A percentile compares a stretch with the other conserved stretches of the same genome.
Conservation (phyloP, 140 eudicot genomes). For the Anethum foeniculum region DNA sequence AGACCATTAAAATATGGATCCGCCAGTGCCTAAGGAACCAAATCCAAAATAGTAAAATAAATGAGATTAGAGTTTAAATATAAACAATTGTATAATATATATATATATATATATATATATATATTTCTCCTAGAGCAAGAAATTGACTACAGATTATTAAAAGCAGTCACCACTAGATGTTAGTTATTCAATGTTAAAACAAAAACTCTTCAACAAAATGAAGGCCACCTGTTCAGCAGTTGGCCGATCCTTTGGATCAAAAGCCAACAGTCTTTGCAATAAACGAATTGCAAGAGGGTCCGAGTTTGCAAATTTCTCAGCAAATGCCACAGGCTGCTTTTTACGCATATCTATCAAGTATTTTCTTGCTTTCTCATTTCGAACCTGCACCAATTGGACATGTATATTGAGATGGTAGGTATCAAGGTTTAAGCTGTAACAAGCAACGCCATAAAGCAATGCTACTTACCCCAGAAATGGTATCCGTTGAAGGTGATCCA, state of each 20-base stretch:
- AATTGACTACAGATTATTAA: too few species aligned
- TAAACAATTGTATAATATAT: not conserved
- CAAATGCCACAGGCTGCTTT: constrained; percentile 60
- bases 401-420: not conserved
- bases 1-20: constrained; percentile 94
- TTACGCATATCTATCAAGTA: constrained; percentile 79
- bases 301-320: constrained; percentile 54
- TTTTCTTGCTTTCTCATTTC: constrained; percentile 85
- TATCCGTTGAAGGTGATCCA: constrained; percentile 80
- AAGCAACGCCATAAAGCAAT: not conserved
- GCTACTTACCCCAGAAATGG: constrained; percentile 65
- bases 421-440: not conserved
- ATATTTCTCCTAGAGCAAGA: not conserved
- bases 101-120: too few species aligned
- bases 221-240: constrained; percentile 72
- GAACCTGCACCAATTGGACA: constrained; percentile 42
- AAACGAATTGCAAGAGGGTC: constrained; percentile 67
- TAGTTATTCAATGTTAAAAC: not conserved
- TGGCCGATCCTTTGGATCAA: constrained; percentile 93
- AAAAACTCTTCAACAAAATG: not conserved
- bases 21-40: constrained; percentile 61
- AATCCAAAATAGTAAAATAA: not conserved
- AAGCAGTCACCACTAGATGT: not conserved
- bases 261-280: constrained; percentile 71
- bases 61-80: not conserved